Conservation (phyloP, 2,329 filamentous ascomycete genomes). For the Talaromyces sp. region DNA sequence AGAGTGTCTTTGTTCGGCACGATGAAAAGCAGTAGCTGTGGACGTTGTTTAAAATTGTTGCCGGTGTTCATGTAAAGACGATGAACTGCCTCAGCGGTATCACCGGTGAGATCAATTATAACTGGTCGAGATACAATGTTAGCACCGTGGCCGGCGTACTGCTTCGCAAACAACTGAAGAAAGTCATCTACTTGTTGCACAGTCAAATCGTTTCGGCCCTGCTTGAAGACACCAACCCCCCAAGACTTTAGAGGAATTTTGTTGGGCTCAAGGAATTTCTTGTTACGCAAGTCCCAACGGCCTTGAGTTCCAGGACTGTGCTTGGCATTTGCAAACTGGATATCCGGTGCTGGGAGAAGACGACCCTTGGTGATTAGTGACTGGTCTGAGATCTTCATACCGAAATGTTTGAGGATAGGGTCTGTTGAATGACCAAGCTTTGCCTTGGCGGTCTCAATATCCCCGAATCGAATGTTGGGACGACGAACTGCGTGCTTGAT, state of each 20-base stretch:
- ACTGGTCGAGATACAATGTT: slow-evolving; percentile 46
- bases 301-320: slow-evolving; percentile 63
- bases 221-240: slow-evolving; percentile 67
- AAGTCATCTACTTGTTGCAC: slow-evolving; percentile 50
- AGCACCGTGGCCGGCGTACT: slow-evolving; percentile 61
- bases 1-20: slow-evolving; percentile 67
- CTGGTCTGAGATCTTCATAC: slow-evolving; percentile 61
- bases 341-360: slow-evolving; percentile 65
- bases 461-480: slow-evolving; percentile 62
- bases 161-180: slow-evolving; percentile 57
- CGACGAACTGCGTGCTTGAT: slow-evolving; percentile 87
- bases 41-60: slow-evolving; percentile 52
- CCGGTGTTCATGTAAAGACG: slow-evolving; percentile 55
- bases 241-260: slow-evolving; percentile 62
- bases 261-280: slow-evolving; percentile 70
- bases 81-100: slow-evolving; percentile 54
- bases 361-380: slow-evolving; percentile 68
- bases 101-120: slow-evolving; percentile 40
- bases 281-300: slow-evolving; percentile 82
- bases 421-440: slow-evolving; percentile 68
- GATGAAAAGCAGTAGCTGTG: slow-evolving; percentile 77
- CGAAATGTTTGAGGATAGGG: slow-evolving; percentile 66
- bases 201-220: slow-evolving; percentile 49
- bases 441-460: slow-evolving; percentile 65
- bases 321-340: slow-evolving; percentile 60